Base-by-base conservation (phyloP, 345 rosid species). In the Nephelium lappaceum region DNA sequence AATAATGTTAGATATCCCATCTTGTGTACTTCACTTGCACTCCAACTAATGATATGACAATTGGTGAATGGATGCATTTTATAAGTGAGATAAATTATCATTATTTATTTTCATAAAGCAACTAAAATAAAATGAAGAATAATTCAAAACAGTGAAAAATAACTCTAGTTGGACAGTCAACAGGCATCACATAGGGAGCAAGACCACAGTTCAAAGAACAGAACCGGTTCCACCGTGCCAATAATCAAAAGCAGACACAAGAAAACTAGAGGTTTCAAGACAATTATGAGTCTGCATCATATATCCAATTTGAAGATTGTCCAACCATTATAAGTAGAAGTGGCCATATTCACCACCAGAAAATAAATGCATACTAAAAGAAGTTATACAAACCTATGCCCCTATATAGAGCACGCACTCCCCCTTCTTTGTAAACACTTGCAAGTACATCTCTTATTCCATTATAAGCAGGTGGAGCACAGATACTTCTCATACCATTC, bases 401-500 rank as follows among this genome's bases (percentile, higher is more conserved):
- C 53, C 98, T 87, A 83, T 95, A 95, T 36, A 95, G 83, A 66
- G 84, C 95, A 55, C 95, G 98, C 23, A 85, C 74, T 74, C 98
- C 95, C 72, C 93, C 99, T 88, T 89, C 96, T 87, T 83, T 91
- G 85, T 91, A 93, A 79, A 92, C 93, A 75, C 83, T 85, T 67
- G 86, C 62, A 73, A 95, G 91, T 73, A 93, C 98, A 79, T 91
- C 93, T 79, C 84, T 89, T 74, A 95, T 85, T 62, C 98, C 96
- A 63, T 80, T 79, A 85, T 93, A 95, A 62, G 88, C 83, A 81
- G 91, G 95, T 69, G 61, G 94, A 43, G 88, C 81, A 70, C 76
- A 81, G 8, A 85, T 62, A 51, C 85, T 79, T 71, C 82, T 87
- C 53, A 77, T 79, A 77, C 91, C 86, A 75, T 60, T 55, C 23